A percentile compares a stretch with the other conserved stretches of the same genome.
These are phyloP conservation scores for Barnettozyma siamensis DNA, from an alignment of 805 yeast genomes.

Conservation along the genomic window DNA sequence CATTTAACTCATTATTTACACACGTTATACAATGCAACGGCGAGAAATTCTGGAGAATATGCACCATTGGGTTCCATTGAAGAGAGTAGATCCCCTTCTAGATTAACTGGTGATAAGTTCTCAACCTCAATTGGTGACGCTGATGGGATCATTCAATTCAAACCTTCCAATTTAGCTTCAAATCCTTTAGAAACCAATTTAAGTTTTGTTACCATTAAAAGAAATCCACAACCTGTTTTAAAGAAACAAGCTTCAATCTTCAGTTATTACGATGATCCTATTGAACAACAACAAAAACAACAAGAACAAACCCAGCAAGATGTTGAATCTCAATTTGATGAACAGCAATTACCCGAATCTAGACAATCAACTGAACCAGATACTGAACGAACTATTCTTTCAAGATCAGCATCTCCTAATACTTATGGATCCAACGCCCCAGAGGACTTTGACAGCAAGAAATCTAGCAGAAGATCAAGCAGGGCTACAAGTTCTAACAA, in stretches of 20 bases:
- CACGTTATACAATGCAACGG: conserved; percentile 44
- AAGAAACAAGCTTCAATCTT: conserved; percentile 11
- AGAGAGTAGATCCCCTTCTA: not conserved
- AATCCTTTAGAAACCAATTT: conserved; percentile 65
- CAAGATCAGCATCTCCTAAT: conserved; percentile 16
- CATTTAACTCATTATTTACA: conserved; percentile 67
- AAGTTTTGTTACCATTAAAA: conserved; percentile 62
- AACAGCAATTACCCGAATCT: not conserved
- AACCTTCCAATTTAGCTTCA: conserved; percentile 52
- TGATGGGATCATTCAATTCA: conserved; percentile 17
- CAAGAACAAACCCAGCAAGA: conserved; percentile 5
- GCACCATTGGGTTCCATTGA: not conserved
- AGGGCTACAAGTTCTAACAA: not conserved
- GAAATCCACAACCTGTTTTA: conserved; percentile 35
- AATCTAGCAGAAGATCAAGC: not conserved
- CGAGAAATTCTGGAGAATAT: conserved; percentile 37
- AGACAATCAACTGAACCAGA: not conserved
- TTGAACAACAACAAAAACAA: conserved; percentile 9
- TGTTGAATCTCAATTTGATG: conserved; percentile 2
- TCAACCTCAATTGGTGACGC: conserved; percentile 4
- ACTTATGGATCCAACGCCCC: conserved; percentile 17
- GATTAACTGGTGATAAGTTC: not conserved
- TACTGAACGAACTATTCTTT: conserved; percentile 2
- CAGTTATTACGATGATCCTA: conserved; percentile 16
- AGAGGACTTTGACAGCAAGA: not conserved